These are phyloP conservation scores for Xylaria bambusicola DNA, from an alignment of 495 filamentous ascomycete genomes.

Conservation along the genomic window DNA sequence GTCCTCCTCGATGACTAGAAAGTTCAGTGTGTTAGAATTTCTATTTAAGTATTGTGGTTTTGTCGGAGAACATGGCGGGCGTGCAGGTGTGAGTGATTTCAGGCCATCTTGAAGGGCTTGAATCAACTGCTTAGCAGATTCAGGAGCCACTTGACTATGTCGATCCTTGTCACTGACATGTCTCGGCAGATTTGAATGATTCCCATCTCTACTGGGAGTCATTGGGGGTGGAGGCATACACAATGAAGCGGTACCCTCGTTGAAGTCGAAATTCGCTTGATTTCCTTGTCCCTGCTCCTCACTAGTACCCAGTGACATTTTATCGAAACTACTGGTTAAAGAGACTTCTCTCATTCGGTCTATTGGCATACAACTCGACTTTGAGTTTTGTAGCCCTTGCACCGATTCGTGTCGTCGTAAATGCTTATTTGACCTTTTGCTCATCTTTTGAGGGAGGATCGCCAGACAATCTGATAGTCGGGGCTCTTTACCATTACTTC, in stretches of 20 bases:
- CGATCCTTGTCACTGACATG: constrained; percentile 12
- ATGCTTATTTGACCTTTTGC: constrained; percentile 18
- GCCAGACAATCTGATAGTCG: constrained; percentile 25
- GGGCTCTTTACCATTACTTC: constrained; percentile 68
- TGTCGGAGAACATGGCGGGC: constrained; percentile 38
- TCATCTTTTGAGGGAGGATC: constrained; percentile 23
- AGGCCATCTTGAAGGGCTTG: constrained; percentile 16
- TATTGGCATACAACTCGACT: constrained; percentile 17
- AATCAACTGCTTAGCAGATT: constrained; percentile 19
- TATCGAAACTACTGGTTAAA: constrained; percentile 24
- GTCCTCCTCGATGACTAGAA: constrained; percentile 74
- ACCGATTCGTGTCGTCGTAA: constrained; percentile 31
- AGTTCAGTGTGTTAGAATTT: constrained; percentile 62
- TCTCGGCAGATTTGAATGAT: neutral
- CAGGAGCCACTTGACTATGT: constrained; percentile 40
- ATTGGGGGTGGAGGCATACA: constrained; percentile 15
- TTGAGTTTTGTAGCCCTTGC: constrained; percentile 26
- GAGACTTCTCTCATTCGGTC: constrained; percentile 33
- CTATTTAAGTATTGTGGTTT: constrained; percentile 65
- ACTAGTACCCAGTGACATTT: constrained; percentile 36
- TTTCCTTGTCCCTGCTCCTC: constrained; percentile 17
- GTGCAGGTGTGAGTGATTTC: constrained; percentile 15
- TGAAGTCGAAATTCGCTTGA: constrained; percentile 43
- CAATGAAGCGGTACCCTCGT: neutral
- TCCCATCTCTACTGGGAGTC: constrained; percentile 10